Evolutionary conservation across 2,329 filamentous ascomycete genomes (phyloP).

Genomic region (Colletotrichum tabaci): DNA sequence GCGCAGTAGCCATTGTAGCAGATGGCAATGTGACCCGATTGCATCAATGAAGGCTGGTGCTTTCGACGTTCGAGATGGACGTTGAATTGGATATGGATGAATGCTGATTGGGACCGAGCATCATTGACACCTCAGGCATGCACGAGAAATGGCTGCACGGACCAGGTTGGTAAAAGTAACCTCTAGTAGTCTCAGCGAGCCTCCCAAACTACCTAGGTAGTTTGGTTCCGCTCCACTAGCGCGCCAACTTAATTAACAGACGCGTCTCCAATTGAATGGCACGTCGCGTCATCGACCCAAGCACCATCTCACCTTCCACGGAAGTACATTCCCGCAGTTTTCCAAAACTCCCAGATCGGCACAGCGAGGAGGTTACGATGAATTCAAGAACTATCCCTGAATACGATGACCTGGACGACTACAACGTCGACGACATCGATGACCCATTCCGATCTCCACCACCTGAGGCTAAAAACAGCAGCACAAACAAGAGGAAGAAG

Average conservation of each 20-base stretch:
- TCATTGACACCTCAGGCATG: conserved; percentile 24
- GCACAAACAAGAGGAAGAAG: conserved; percentile 62
- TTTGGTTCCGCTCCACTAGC: neutral
- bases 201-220: no score
- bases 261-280: neutral
- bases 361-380: conserved; percentile 4
- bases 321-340: no score
- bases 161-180: neutral
- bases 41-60: conserved; percentile 23
- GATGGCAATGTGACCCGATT: conserved; percentile 31
- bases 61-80: neutral
- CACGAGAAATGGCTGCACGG: neutral
- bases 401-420: conserved; percentile 81
- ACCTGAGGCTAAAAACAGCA: conserved; percentile 53
- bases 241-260: neutral
- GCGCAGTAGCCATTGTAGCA: conserved; percentile 44
- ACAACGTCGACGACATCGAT: conserved; percentile 73
- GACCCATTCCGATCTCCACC: conserved; percentile 64
- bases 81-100: conserved; percentile 25
- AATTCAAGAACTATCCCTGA: conserved; percentile 54
- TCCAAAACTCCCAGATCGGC: no score
- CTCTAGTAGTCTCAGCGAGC: no score
- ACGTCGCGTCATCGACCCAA: neutral
- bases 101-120: conserved; percentile 26
- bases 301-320: no score